Percentiles rank a stretch among this genome's conserved stretches.
phyloP scores from a whole-genome alignment of 2,329 filamentous ascomycete species.

The Phaeosphaeriaceae sp. region DNA sequence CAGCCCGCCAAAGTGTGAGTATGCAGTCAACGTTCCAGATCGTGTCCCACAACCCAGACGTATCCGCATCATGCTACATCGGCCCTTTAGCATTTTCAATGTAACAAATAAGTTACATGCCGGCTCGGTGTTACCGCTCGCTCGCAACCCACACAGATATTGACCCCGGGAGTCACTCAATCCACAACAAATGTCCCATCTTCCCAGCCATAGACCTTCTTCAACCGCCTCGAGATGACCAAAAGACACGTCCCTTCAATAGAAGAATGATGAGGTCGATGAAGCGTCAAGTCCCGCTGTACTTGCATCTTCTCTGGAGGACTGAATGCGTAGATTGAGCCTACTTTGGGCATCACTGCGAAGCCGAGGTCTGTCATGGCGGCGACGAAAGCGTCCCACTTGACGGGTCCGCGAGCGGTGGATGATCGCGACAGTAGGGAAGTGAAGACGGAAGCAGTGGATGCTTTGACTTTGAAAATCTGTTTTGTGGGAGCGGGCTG shows the following conservation, averaged over 20 bases:
- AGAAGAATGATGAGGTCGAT: slow-evolving; percentile 21
- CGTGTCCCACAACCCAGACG: too few relatives aligned
- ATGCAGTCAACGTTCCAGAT: too few relatives aligned
- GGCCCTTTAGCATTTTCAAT: too few relatives aligned
- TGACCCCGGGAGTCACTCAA: neutral
- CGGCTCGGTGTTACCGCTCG: too few relatives aligned
- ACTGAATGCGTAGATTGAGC: slow-evolving; percentile 21
- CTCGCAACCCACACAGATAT: neutral
- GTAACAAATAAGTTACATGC: too few relatives aligned
- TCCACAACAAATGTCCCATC: slow-evolving; percentile 12
- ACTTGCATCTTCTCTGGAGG: slow-evolving; percentile 12
- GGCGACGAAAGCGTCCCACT: slow-evolving; percentile 18
- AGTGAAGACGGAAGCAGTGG: slow-evolving; percentile 50
- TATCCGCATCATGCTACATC: too few relatives aligned
- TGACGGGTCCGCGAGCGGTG: slow-evolving; percentile 26
- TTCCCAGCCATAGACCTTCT: slow-evolving; percentile 19
- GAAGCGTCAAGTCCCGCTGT: slow-evolving; percentile 12
- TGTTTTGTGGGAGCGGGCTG: neutral
- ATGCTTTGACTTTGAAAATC: slow-evolving; percentile 48
- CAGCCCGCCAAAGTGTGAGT: too few relatives aligned
- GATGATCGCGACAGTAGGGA: slow-evolving; percentile 34
- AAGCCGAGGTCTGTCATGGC: slow-evolving; percentile 24
- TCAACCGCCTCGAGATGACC: slow-evolving; percentile 15
- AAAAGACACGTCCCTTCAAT: slow-evolving; percentile 20
- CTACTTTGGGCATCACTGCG: slow-evolving; percentile 13